Base-by-base conservation (phyloP, 129 eudicot genomes). In the Lonicera japonica region DNA sequence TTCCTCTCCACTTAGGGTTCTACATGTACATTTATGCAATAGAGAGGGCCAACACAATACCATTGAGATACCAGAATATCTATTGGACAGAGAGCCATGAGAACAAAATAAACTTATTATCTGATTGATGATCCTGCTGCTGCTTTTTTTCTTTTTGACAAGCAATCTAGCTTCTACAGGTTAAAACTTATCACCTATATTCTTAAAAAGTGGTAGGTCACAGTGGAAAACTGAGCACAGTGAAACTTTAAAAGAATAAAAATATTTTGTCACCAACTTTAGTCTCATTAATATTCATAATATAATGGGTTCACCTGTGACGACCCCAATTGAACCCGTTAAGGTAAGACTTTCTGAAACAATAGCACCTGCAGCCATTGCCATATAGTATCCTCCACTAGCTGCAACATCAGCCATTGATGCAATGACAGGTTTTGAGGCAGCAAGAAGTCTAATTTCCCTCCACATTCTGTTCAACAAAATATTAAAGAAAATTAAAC, bases 301-400 rank as follows among this genome's bases (percentile, higher is more conserved):
- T n/a, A 60, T 54, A 20, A 16, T 56, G 68, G 36, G 68, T 38
- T 51, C 22, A 86, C 96, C 80, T 63, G 79, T 68, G 66, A 83
- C 75, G 58, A 90, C 95, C 65, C 97, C 97, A 69, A 90, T 86
- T 65, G 97, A 90, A 29, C 97, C 97, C 0, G 97, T 90, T 56
- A 90, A 62, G 19, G 97, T 90, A 56, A 90, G 95, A 59, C 77
- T 77, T 74, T 90, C 97, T 0, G 97, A 79, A 63, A 90, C 86
- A 55, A 90, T 86, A 52, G 83, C 21, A 4, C 71, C 73, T 17
- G 95, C 86, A 22, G 85, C 97, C 97, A 90, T 90, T 15, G 97
- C 95, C 97, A 90, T 90, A 71, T 83, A 86, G 62, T 90, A 90
- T 79, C 97, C 97, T 67, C 97, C 97, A 65, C 97, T 90, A 61